Percentiles rank a stretch among this genome's conserved stretches.
phyloP scores from a whole-genome alignment of 2,329 filamentous ascomycete genomes.

The Talaromyces sp. region DNA sequence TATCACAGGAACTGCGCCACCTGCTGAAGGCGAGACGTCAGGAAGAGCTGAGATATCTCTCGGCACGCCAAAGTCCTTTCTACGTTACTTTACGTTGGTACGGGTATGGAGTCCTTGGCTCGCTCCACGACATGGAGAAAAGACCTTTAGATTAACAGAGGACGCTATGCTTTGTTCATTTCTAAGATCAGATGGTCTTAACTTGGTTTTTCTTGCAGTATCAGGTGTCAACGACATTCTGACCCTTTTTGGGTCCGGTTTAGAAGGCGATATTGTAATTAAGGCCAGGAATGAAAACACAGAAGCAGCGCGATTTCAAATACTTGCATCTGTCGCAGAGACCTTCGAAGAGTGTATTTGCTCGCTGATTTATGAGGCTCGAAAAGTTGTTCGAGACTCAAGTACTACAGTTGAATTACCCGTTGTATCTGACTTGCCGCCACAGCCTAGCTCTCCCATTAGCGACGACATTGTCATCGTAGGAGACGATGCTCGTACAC shows the following conservation, averaged over 20 bases:
- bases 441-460: constrained; percentile 29
- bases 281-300: constrained; percentile 68
- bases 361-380: constrained; percentile 83
- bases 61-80: constrained; percentile 61
- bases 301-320: constrained; percentile 52
- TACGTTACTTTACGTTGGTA: constrained; percentile 78
- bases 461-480: constrained; percentile 42
- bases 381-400: constrained; percentile 54
- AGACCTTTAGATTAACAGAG: constrained; percentile 65
- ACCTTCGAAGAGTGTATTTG: constrained; percentile 73
- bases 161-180: constrained; percentile 78
- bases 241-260: constrained; percentile 64
- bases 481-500: constrained; percentile 40
- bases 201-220: constrained; percentile 73
- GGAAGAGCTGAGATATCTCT: constrained; percentile 55
- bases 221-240: constrained; percentile 70
- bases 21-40: constrained; percentile 55
- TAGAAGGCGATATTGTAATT: constrained; percentile 63
- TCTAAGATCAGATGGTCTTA: constrained; percentile 65
- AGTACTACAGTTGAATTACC: constrained; percentile 17
- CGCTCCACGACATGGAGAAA: constrained; percentile 76
- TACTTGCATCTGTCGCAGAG: constrained; percentile 69
- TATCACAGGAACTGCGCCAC: constrained; percentile 56
- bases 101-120: constrained; percentile 81
- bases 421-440: constrained; percentile 19